phyloP scores from a whole-genome alignment of 495 filamentous ascomycete genomes.

The Barbatosphaeria neglecta region DNA sequence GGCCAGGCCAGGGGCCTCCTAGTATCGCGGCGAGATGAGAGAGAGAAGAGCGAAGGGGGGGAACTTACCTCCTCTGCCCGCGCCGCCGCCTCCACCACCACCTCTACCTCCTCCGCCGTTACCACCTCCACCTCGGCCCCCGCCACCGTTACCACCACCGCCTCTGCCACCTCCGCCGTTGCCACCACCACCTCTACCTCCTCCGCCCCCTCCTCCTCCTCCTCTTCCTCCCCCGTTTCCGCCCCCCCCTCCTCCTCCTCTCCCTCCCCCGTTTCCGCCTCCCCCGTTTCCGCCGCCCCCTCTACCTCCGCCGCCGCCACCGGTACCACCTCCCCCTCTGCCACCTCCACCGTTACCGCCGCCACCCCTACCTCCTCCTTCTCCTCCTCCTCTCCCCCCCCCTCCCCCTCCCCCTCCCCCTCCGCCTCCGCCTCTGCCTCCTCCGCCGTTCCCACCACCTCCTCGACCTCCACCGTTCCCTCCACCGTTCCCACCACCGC shows the following conservation, averaged over 20 bases:
- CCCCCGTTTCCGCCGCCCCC: not conserved
- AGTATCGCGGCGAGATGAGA: no score
- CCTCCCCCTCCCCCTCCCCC: not conserved
- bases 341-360: not conserved
- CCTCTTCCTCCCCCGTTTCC: not conserved
- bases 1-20: not conserved
- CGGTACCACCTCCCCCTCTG: no score
- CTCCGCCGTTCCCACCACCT: not conserved
- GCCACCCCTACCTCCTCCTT: not conserved
- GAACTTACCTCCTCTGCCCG: not conserved
- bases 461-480: not conserved
- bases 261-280: not conserved
- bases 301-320: not conserved
- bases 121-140: not conserved
- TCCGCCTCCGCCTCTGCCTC: not conserved
- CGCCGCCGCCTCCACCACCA: not conserved
- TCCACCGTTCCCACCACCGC: not conserved
- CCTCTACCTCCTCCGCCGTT: constrained; percentile 1
- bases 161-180: not conserved
- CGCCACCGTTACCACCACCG: not conserved
- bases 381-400: no score
- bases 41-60: no score
- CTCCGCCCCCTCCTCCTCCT: not conserved
- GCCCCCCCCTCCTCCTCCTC: not conserved
- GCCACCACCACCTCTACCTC: not conserved